Percentiles rank a stretch among this genome's conserved stretches.
Conservation (phyloP, 768 basidiomycete species). For the Boletus rex-veris region DNA sequence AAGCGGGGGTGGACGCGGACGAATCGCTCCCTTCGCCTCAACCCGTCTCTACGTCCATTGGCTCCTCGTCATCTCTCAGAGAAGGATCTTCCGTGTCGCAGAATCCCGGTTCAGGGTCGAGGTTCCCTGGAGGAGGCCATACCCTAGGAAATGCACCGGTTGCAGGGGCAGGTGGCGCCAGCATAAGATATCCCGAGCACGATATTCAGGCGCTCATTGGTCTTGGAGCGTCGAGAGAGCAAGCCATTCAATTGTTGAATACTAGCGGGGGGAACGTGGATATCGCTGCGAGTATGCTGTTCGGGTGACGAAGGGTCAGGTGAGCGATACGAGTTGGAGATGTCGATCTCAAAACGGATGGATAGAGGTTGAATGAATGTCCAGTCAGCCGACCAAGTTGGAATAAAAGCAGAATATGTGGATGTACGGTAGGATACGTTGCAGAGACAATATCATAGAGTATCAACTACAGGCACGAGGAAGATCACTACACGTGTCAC, state of each 20-base stretch:
- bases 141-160: conserved; percentile 50
- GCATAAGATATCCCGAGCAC: conserved; percentile 54
- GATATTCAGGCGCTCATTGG: conserved; percentile 64
- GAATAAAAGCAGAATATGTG: background rate
- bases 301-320: conserved; percentile 39
- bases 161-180: conserved; percentile 37
- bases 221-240: conserved; percentile 73
- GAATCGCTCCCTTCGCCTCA: conserved; percentile 17
- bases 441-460: too few species aligned
- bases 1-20: conserved; percentile 30
- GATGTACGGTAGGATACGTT: background rate
- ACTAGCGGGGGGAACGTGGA: conserved; percentile 86
- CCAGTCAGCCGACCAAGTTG: background rate
- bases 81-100: conserved; percentile 17
- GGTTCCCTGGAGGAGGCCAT: conserved; percentile 70
- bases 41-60: conserved; percentile 18
- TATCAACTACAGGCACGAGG: too few species aligned
- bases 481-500: too few species aligned
- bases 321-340: background rate
- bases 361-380: background rate
- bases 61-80: conserved; percentile 5
- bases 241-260: conserved; percentile 72
- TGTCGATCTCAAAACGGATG: conserved; percentile 1
- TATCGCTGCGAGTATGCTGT: conserved; percentile 82
- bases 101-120: conserved; percentile 40